Percentiles rank a stretch among this genome's conserved stretches.
phyloP scores from a whole-genome alignment of 352 stramenopile species.

The Phytophthora foliorum region DNA sequence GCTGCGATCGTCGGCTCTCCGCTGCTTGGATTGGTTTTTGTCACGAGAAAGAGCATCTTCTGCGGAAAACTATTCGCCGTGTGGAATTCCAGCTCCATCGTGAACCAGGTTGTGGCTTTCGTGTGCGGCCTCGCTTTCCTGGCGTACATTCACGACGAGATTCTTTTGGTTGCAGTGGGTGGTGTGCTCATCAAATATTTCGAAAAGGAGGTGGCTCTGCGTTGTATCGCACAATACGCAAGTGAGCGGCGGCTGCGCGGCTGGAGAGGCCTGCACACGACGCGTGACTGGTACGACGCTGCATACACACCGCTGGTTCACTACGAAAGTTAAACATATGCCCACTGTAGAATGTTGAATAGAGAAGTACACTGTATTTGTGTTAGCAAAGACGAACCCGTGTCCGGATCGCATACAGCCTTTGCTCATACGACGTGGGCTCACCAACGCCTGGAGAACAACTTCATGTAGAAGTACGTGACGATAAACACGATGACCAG shows the following conservation, averaged over 20 bases:
- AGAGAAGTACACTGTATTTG: slow-evolving; percentile 29
- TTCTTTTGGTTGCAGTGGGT: slow-evolving; percentile 64
- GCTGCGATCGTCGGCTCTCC: slow-evolving; percentile 66
- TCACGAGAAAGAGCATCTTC: slow-evolving; percentile 78
- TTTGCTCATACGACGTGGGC: background rate
- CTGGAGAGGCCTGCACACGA: slow-evolving; percentile 85
- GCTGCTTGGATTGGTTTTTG: slow-evolving; percentile 74
- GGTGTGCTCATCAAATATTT: slow-evolving; percentile 76
- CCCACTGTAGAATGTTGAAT: background rate
- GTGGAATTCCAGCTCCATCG: slow-evolving; percentile 75
- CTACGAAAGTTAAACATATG: slow-evolving; percentile 57
- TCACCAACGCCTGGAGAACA: slow-evolving; percentile 73
- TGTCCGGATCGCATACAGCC: background rate
- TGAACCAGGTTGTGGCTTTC: slow-evolving; percentile 79
- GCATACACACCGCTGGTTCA: slow-evolving; percentile 85
- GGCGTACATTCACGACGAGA: slow-evolving; percentile 75
- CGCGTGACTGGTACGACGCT: slow-evolving; percentile 89
- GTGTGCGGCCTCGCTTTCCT: slow-evolving; percentile 64
- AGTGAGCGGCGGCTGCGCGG: slow-evolving; percentile 69
- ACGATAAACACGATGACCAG: slow-evolving; percentile 70
- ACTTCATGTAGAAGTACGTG: slow-evolving; percentile 86
- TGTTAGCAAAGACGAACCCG: background rate
- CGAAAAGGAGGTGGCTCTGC: slow-evolving; percentile 72
- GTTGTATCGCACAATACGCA: slow-evolving; percentile 84
- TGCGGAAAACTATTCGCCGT: slow-evolving; percentile 79